Evolutionary conservation across 306 rosid genomes (phyloP).

Genomic region (Purshia tridentata): DNA sequence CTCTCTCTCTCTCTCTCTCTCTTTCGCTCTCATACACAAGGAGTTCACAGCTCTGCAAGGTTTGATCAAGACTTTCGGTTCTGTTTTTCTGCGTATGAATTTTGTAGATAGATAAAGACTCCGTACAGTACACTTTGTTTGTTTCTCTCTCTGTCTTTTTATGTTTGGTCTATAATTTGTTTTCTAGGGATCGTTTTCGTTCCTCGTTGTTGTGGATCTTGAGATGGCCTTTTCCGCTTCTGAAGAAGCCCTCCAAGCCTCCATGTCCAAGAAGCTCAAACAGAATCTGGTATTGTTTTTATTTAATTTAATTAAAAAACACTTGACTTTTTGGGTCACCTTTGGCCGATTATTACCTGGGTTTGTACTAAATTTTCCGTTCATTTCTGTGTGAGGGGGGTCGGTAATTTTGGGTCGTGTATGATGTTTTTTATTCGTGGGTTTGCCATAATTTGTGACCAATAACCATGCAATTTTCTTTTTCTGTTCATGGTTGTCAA

Average conservation of each 20-base stretch:
- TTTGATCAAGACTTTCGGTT: too few relatives aligned
- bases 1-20: too few relatives aligned
- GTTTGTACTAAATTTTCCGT: neutral
- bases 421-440: neutral
- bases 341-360: neutral
- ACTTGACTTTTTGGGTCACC: neutral
- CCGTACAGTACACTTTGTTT: neutral
- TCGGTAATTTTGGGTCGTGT: neutral
- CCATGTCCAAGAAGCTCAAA: conserved; percentile 46
- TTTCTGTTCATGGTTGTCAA: neutral
- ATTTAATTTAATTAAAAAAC: neutral
- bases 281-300: conserved; percentile 39
- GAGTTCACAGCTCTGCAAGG: too few relatives aligned
- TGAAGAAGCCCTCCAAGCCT: conserved; percentile 13
- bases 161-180: neutral
- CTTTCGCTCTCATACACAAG: too few relatives aligned
- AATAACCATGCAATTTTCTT: neutral
- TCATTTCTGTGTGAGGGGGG: too few relatives aligned
- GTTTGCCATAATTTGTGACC: neutral
- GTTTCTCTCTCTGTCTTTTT: neutral
- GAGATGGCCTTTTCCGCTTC: conserved; percentile 22
- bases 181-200: neutral
- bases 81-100: neutral
- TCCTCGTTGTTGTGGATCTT: conserved; percentile 38
- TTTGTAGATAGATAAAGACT: neutral